A percentile compares a stretch with the other conserved stretches of the same genome.
These are phyloP conservation scores for Coccomyxa sp. DNA, from an alignment of 139 green algal species.

Conservation along the genomic window DNA sequence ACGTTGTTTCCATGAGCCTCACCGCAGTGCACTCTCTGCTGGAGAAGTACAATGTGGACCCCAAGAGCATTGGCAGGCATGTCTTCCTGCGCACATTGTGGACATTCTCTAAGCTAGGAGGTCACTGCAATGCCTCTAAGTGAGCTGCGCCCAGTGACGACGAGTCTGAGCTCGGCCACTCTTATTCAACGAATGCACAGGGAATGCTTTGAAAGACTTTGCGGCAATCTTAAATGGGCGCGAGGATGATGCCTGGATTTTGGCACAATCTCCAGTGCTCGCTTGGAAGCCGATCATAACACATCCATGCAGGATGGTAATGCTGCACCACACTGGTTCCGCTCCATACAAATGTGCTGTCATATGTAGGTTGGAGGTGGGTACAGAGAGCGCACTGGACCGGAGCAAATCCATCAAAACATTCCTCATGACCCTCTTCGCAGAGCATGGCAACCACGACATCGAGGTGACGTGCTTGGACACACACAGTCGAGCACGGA, in stretches of 20 bases:
- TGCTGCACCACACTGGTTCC: too few species aligned
- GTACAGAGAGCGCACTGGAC: constrained; percentile 71
- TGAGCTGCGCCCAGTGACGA: neutral
- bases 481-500: neutral
- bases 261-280: too few species aligned
- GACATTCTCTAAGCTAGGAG: neutral
- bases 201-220: neutral
- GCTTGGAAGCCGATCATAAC: too few species aligned
- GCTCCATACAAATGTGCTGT: too few species aligned
- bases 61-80: constrained; percentile 26
- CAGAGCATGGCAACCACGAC: constrained; percentile 51
- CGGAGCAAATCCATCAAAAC: constrained; percentile 80
- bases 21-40: constrained; percentile 62
- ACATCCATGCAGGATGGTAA: too few species aligned
- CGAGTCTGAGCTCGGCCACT: neutral
- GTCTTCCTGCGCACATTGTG: neutral
- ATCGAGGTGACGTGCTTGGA: constrained; percentile 47
- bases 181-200: neutral
- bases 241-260: too few species aligned
- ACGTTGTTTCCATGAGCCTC: constrained; percentile 71
- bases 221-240: too few species aligned
- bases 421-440: constrained; percentile 67
- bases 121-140: neutral
- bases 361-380: constrained; percentile 63
- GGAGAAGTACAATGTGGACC: constrained; percentile 40